Percentiles rank a stretch among this genome's conserved stretches.
These are phyloP conservation scores for Cladosporium colombiae DNA, from an alignment of 2,329 filamentous ascomycete species.

Conservation along the genomic window DNA sequence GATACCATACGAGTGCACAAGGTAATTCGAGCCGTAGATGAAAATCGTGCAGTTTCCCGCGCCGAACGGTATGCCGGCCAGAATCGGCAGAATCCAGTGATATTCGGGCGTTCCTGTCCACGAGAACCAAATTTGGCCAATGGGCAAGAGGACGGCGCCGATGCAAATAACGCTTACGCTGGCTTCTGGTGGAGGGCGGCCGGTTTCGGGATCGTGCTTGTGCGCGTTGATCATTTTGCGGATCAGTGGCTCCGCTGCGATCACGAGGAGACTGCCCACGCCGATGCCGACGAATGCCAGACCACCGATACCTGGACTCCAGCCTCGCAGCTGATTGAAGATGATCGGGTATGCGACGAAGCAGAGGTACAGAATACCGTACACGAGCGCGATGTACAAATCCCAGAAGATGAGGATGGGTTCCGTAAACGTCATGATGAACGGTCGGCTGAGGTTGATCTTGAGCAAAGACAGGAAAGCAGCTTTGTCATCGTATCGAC, in stretches of 20 bases:
- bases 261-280: constrained; percentile 56
- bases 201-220: constrained; percentile 71
- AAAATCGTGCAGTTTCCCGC: constrained; percentile 75
- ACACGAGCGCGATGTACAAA: constrained; percentile 72
- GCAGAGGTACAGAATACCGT: constrained; percentile 84
- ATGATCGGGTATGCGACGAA: constrained; percentile 90
- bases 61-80: constrained; percentile 78
- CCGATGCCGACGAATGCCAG: constrained; percentile 76
- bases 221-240: constrained; percentile 77
- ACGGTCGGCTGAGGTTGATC: constrained; percentile 74
- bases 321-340: constrained; percentile 73
- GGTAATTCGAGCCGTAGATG: constrained; percentile 79
- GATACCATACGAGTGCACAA: constrained; percentile 76
- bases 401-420: constrained; percentile 78
- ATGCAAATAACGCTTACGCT: constrained; percentile 79
- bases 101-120: constrained; percentile 85
- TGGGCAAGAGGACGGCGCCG: constrained; percentile 69
- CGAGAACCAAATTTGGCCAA: constrained; percentile 82
- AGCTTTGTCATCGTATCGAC: constrained; percentile 72
- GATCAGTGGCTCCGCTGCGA: constrained; percentile 65
- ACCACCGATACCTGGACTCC: constrained; percentile 71
- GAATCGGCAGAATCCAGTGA: constrained; percentile 78
- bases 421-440: constrained; percentile 75
- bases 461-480: constrained; percentile 68
- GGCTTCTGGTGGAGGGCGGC: constrained; percentile 73